Evolutionary conservation across 495 filamentous ascomycete genomes (phyloP), one percentile per base, ranked within the genome.

Genomic region (Pyrenula massariospora): DNA sequence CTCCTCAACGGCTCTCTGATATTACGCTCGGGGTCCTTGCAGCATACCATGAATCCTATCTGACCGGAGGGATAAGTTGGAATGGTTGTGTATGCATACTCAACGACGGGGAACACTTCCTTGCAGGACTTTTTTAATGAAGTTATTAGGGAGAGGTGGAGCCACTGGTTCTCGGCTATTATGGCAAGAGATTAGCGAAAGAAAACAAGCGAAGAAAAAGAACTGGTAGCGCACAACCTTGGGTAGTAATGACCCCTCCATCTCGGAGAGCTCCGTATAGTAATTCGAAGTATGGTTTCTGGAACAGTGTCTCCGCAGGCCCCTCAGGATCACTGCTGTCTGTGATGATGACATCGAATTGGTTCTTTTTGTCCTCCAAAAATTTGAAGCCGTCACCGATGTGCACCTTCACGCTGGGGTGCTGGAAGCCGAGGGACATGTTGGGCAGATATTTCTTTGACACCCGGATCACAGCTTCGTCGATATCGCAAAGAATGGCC

Each of bases 1-100:
- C 70, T 72, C 64, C 94, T 85, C 24, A 96, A 60, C 42, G 94
- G 94, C 70, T 83, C 85, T 66, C 76, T 85, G 57, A 97, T 81
- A 73, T 99, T 83, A 67, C 85, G 83, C 61, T 68, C 80, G 62
- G 82, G 77, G 67, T 97, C 93, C 83, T 97, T 97, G 84, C 79
- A 87, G 84, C 93, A 97, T 61, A 99, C 89, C 90, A 97, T 95
- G 84, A 97, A 99, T 70, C 94, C 94, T 68, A 99, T 99, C 79
- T 96, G 92, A 70, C 94, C 94, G 57, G 88, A 93, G 57, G 94
- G 94, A 79, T 99, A 99, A 66, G 94, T 99, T 56, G 94, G 94
- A 75, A 97, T 99, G 65, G 92, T 96, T 63, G 94, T 97, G 84
- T 95, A 99, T 60, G 88, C 94, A 79, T 97, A 99, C 75, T 97